phyloP scores from a whole-genome alignment of 805 yeast genomes.

The Lachancea sp. region DNA sequence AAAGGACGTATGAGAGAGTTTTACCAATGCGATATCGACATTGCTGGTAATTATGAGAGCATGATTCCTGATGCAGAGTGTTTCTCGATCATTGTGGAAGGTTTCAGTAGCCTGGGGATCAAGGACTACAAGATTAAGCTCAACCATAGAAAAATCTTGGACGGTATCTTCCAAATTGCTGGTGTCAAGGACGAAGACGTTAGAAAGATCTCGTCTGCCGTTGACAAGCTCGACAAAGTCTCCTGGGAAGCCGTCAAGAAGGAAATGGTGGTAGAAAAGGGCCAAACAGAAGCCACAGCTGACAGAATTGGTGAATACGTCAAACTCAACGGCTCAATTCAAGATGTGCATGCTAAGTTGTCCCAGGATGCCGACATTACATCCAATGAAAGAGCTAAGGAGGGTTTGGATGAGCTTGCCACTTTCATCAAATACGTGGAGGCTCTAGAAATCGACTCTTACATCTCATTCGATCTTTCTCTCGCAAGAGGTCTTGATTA shows the following conservation, averaged over 20 bases:
- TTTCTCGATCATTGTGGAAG: slow-evolving; percentile 75
- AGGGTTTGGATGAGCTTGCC: slow-evolving; percentile 77
- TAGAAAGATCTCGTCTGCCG: slow-evolving; percentile 88
- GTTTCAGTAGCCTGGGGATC: slow-evolving; percentile 77
- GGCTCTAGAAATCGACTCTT: slow-evolving; percentile 67
- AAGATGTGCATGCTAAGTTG: slow-evolving; percentile 53
- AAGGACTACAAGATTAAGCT: slow-evolving; percentile 84
- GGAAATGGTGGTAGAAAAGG: slow-evolving; percentile 89
- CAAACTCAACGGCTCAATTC: slow-evolving; percentile 69
- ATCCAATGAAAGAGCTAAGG: slow-evolving; percentile 63
- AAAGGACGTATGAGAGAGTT: slow-evolving; percentile 99
- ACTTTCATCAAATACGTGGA: slow-evolving; percentile 69
- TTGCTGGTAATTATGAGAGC: slow-evolving; percentile 86
- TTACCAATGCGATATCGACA: slow-evolving; percentile 96
- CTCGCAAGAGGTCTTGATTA: slow-evolving; percentile 96
- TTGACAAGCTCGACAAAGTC: slow-evolving; percentile 88
- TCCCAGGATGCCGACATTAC: slow-evolving; percentile 51
- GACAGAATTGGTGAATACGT: slow-evolving; percentile 90
- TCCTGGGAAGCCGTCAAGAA: slow-evolving; percentile 94
- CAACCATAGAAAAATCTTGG: slow-evolving; percentile 92
- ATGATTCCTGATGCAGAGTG: slow-evolving; percentile 97
- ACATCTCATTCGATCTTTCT: slow-evolving; percentile 82
- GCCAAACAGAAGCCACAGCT: slow-evolving; percentile 86
- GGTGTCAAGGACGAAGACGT: slow-evolving; percentile 94
- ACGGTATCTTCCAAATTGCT: slow-evolving; percentile 91